phyloP scores from a whole-genome alignment of 2,329 filamentous ascomycete genomes.

The Chrysoporthe puriensis region DNA sequence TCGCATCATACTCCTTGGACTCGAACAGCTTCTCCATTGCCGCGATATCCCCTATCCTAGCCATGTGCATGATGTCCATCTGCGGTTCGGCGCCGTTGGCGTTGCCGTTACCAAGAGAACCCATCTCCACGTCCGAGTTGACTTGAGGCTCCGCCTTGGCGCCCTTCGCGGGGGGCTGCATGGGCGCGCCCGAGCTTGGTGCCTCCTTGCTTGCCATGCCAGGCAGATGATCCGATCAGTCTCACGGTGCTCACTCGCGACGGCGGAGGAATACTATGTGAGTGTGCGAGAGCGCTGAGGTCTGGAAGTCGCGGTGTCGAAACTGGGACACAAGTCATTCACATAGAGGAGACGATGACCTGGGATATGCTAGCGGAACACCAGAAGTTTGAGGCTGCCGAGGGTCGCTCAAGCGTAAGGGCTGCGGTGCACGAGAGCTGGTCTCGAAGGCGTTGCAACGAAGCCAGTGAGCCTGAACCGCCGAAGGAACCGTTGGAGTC shows the following conservation, averaged over 20 bases:
- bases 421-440: neutral
- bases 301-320: neutral
- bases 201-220: slow-evolving; percentile 41
- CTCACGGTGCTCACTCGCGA: neutral
- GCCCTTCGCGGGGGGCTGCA: slow-evolving; percentile 60
- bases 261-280: neutral
- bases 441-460: neutral
- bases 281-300: neutral
- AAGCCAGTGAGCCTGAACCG: slow-evolving; percentile 2
- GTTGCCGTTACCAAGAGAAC: slow-evolving; percentile 47
- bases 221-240: slow-evolving; percentile 30
- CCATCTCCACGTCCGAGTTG: slow-evolving; percentile 61
- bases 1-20: slow-evolving; percentile 77
- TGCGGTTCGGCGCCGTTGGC: slow-evolving; percentile 51
- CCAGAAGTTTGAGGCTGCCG: neutral
- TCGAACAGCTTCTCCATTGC: slow-evolving; percentile 91
- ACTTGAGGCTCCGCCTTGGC: slow-evolving; percentile 57
- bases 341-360: neutral
- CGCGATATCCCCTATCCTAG: slow-evolving; percentile 81
- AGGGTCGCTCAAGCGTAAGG: neutral
- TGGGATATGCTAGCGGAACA: neutral
- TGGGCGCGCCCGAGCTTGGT: slow-evolving; percentile 43
- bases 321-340: neutral
- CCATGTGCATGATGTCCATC: slow-evolving; percentile 92
- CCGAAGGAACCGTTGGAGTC: slow-evolving; percentile 2